Base-by-base conservation (phyloP, 2,329 filamentous ascomycete genomes). In the Alternaria arborescens region DNA sequence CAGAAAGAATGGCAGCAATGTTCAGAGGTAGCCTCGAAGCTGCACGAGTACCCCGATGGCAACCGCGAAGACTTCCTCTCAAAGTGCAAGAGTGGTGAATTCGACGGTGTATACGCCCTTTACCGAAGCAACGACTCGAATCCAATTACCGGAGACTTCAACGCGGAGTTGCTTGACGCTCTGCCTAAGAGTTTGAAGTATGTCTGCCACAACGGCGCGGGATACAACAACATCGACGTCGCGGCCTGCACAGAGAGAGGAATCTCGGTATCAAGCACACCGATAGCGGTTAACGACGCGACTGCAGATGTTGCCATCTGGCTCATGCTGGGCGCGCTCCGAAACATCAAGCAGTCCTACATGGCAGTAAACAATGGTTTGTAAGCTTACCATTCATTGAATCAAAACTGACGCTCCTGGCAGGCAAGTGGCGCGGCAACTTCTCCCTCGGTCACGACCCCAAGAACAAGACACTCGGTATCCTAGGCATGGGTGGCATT, bases 401-500 rank as follows among this genome's bases (percentile, higher is more conserved):
- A 32, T 2, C 10, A 10, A 30, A 34, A 32, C 63, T 75, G 52
- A 74, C 48, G 14, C 0, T 24, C 22, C 12, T 8, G 4, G 16
- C 16, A 72, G 77, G 80, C 42, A 77, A 80, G 55, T 82, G 81
- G 79, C 77, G 82, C 40, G 83, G 83, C 40, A 76, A 78, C 38
- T 79, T 82, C 43, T 75, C 73, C 1, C 80, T 86, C 36, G 84
- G 84, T 14, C 83, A 84, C 66, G 84, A 86, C 55, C 84, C 84
- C 2, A 82, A 82, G 66, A 81, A 83, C 59, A 85, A 85, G 69
- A 77, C 77, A 1, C 80, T 86, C 69, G 86, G 85, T 5, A 85
- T 88, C 58, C 75, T 88, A 2, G 86, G 86, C 11, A 87, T 88
- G 84, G 86, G 86, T 26, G 85, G 86, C 10, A 88, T 88, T 47